Percentiles rank a stretch among this genome's conserved stretches.
Conservation (phyloP, 129 eudicot genomes). For the Chrysanthemum lavandulifolium region DNA sequence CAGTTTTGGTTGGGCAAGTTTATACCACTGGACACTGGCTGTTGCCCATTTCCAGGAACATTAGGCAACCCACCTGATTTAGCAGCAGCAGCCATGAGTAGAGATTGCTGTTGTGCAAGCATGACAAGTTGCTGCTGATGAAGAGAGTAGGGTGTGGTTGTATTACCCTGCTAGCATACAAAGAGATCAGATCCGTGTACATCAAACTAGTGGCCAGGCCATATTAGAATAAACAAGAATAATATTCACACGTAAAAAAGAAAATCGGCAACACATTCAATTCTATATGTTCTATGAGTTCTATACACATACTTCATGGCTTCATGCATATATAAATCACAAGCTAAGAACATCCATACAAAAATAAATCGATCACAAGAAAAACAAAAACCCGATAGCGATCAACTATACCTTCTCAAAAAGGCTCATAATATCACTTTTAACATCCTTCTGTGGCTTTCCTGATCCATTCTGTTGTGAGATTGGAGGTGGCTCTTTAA, state of each 20-base stretch:
- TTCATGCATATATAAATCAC: neutral
- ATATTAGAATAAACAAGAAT: neutral
- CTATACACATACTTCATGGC: neutral
- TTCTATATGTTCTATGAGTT: neutral
- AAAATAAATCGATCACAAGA: too few relatives aligned
- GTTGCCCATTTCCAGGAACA: slow-evolving; percentile 49
- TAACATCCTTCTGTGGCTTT: slow-evolving; percentile 82
- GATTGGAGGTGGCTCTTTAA: slow-evolving; percentile 51
- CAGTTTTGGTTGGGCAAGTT: slow-evolving; percentile 57
- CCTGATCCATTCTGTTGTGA: slow-evolving; percentile 35
- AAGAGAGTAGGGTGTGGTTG: slow-evolving; percentile 43
- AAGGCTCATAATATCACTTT: slow-evolving; percentile 89
- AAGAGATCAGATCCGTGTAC: neutral
- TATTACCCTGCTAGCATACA: slow-evolving; percentile 55
- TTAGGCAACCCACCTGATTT: slow-evolving; percentile 60
- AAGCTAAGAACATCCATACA: neutral
- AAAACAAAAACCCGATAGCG: neutral
- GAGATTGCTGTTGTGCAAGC: slow-evolving; percentile 75
- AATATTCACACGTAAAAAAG: neutral
- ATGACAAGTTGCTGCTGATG: slow-evolving; percentile 56
- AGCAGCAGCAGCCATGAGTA: slow-evolving; percentile 84
- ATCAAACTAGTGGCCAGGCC: neutral
- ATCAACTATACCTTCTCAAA: slow-evolving; percentile 70
- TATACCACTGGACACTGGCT: slow-evolving; percentile 48
- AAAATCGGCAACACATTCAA: neutral